Evolutionary conservation across 257 asterid species (phyloP), one percentile per base, ranked within the genome.

Genomic region (Nicotiana paniculata): DNA sequence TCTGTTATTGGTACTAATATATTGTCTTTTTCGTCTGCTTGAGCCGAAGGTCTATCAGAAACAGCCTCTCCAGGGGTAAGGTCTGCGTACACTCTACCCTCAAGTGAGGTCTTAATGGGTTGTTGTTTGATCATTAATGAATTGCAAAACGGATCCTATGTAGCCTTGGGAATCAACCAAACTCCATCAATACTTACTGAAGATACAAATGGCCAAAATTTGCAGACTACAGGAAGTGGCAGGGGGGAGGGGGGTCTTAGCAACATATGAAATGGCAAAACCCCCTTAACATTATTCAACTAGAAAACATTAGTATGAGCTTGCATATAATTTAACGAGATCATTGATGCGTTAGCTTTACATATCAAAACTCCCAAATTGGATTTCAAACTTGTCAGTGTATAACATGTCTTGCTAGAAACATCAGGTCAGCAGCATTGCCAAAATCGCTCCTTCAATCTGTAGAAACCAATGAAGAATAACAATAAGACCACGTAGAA

Each of bases 401-500:
- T 51, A 74, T 26, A 54, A 51, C 79, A 26, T 0, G 4, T 30
- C 26, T 74, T 74, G 79, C 62, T 24, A 24, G 46, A 48, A 72
- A 48, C 62, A 48, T 26, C 46, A 72, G 79, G 8, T 74, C 63
- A 51, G 79, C 59, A 30, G 79, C 5, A 74, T 26, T 51, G 62
- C 61, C 62, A 39, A 15, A 3, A 26, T 26, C 79, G 15, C 63
- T 48, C 43, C 63, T 48, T 74, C 79, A 74, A 48, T 51, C 79
- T 74, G 79, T 74, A 13, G 79, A 74, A 74, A 74, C 39, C 79
- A 48, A 74, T 15, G 62, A 74, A 74, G 9, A 48, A 48, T 48
- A 59, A 26, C 21, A 32, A 13, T 74, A 48, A 48, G 61, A 48
- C 21, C 39, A 24, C 8, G 2, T 24, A 17, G 6, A 21, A 48